Base-by-base conservation (phyloP, 176 grass and related monocot species). In the Thinopyrum elongatum region DNA sequence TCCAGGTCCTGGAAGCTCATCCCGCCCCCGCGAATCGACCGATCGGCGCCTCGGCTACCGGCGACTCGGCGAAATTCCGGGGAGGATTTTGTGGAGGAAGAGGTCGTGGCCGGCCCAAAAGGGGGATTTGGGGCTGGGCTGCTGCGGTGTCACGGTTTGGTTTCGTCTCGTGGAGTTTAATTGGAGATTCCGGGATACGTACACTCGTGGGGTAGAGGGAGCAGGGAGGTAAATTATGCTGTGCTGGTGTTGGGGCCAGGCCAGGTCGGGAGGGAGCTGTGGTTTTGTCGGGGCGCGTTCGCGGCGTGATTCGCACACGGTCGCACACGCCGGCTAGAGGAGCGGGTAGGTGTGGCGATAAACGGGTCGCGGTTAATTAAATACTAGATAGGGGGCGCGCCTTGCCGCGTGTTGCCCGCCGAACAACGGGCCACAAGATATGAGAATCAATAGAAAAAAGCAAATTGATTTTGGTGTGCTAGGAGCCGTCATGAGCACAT, bases 1-100 rank as follows among this genome's bases (percentile, higher is more conserved):
- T 95, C 96, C 62, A 98, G 90, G 92, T 98, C 96, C 86, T 98
- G 91, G 86, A 98, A 98, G 89, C 93, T 98, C 95, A 98, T 98
- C 91, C 44, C 78, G 53, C 5, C 3, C 10, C 38, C 74, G 42
- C 42, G 5, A 75, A 42, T 42, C 35, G 23, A 26, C 16, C 80
- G 77, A 75, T 75, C 73, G 64, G 63, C 53, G 79, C n/a, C 58
- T n/a, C 17, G 16, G 3, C 78, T 27, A 22, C 30, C 29, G 15
- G 49, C 15, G 55, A 1, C 33, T 10, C 14, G 39, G 2, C 72
- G 76, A 31, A 53, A 51, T 63, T 58, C 70, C 77, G 49, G 7
- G 39, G 6, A n/a, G 27, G 11, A 57, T 14, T 28, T 29, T 4
- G 8, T 38, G 34, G 65, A 17, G 46, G 33, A 58, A 8, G 26